Evolutionary conservation across 1,139 yeast genomes (phyloP).

Genomic region (Taiozyma sp.): DNA sequence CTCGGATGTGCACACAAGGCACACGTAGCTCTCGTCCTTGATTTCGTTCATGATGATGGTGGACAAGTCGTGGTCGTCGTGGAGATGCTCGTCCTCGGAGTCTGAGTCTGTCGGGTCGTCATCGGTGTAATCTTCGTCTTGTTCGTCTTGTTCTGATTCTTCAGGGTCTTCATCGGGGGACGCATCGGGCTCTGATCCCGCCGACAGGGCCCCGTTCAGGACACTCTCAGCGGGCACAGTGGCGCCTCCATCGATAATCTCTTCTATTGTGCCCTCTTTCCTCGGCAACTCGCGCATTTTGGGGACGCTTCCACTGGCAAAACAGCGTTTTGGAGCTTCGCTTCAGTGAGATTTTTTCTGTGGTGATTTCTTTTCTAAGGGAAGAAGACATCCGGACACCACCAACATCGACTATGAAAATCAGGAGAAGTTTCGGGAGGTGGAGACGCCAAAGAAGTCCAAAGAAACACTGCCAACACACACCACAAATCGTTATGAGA

Average conservation of each 20-base stretch:
- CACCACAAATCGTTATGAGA: slow-evolving; percentile 12
- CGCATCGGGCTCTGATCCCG: neutral
- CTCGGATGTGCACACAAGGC: slow-evolving; percentile 83
- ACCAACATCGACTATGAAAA: neutral
- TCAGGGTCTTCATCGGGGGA: neutral
- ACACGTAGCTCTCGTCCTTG: slow-evolving; percentile 62
- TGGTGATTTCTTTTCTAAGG: neutral
- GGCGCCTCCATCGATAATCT: neutral
- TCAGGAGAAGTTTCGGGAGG: neutral
- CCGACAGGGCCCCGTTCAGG: neutral
- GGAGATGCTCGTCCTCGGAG: neutral
- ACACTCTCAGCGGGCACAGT: neutral
- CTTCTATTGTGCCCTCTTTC: neutral
- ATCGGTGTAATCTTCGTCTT: neutral
- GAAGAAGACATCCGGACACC: neutral
- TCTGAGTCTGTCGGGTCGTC: neutral
- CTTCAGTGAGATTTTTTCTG: neutral
- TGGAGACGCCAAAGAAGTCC: neutral
- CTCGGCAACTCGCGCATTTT: neutral
- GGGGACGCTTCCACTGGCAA: neutral
- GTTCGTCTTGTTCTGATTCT: neutral
- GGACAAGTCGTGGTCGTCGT: slow-evolving; percentile 23
- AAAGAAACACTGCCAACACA: neutral
- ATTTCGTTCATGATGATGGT: slow-evolving; percentile 44
- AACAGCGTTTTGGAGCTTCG: neutral